Evolutionary conservation across 345 rosid species (phyloP).

Genomic region (Eucalyptus rudis): DNA sequence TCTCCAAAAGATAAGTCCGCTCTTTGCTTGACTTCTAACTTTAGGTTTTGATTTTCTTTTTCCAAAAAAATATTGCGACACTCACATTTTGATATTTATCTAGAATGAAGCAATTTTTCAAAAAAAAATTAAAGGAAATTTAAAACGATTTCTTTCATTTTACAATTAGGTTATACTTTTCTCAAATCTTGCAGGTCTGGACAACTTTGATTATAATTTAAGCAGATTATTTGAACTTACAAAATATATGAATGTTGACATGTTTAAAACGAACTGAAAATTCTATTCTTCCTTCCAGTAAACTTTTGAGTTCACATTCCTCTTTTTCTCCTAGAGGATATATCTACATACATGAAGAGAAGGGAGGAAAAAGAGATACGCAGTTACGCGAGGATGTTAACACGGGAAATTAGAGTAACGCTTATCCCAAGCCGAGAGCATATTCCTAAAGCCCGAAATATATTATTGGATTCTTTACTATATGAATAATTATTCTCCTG

Average conservation of each 20-base stretch:
- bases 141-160: neutral
- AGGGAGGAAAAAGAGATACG: neutral
- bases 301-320: neutral
- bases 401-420: neutral
- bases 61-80: neutral
- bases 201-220: neutral
- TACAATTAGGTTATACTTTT: neutral
- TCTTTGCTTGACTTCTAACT: neutral
- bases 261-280: neutral
- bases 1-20: neutral
- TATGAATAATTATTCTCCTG: neutral
- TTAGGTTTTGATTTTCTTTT: no score
- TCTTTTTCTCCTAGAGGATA: neutral
- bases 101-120: neutral
- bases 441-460: neutral
- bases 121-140: neutral
- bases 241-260: neutral
- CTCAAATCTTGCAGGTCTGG: neutral
- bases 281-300: neutral
- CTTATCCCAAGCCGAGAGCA: neutral
- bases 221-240: accelerated
- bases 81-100: neutral
- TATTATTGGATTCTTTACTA: neutral
- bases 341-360: neutral
- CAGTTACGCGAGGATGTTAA: neutral